A percentile compares a stretch with the other conserved stretches of the same genome.
phyloP scores from a whole-genome alignment of 2,329 filamentous ascomycete species.

The Colletotrichum cuscutae region DNA sequence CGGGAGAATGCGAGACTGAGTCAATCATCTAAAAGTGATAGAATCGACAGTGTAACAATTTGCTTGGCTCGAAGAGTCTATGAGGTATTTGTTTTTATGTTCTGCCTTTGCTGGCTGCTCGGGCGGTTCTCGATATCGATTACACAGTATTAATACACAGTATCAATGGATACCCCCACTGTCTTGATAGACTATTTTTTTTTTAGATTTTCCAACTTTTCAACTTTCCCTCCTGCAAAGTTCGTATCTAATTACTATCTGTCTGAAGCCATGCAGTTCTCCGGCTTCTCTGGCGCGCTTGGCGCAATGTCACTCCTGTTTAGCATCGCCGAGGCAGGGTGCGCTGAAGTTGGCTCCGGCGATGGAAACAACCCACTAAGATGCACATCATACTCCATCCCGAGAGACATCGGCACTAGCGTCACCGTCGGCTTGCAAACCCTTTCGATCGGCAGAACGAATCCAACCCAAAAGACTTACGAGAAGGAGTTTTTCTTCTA shows the following conservation, averaged over 20 bases:
- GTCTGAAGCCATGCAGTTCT: neutral
- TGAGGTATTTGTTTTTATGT: too few relatives aligned
- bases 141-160: too few relatives aligned
- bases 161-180: too few relatives aligned
- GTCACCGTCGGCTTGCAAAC: neutral
- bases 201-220: too few relatives aligned
- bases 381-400: neutral
- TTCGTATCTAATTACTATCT: neutral
- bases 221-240: too few relatives aligned
- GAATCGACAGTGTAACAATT: neutral
- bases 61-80: neutral
- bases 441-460: neutral
- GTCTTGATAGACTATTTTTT: too few relatives aligned
- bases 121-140: too few relatives aligned
- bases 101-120: too few relatives aligned
- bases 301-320: neutral
- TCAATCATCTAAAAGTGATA: neutral
- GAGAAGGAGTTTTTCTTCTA: neutral
- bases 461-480: neutral
- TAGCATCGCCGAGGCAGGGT: neutral
- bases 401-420: neutral
- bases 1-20: neutral
- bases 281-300: neutral
- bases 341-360: neutral
- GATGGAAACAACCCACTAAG: neutral